Conservation (phyloP, 2,329 filamentous ascomycete genomes). For the Colletotrichum graminicola region DNA sequence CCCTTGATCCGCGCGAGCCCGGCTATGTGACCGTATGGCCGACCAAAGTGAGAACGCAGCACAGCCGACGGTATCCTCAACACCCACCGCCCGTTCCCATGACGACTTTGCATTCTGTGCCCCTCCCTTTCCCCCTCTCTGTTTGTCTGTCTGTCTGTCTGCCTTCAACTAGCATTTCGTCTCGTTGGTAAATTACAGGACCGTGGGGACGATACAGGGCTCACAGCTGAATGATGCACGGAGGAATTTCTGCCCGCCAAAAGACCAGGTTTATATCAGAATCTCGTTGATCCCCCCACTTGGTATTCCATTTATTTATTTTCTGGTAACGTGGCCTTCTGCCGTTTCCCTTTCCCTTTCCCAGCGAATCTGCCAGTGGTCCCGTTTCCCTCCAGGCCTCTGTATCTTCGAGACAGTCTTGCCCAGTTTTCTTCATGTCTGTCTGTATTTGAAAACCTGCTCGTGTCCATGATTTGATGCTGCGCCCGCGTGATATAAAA, state of each 20-base stretch:
- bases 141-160: no score
- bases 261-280: neutral
- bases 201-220: neutral
- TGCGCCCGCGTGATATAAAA: neutral
- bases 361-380: neutral
- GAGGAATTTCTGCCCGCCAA: neutral
- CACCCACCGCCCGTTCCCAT: neutral
- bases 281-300: neutral
- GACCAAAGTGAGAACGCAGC: neutral
- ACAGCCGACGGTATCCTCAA: constrained; percentile 17
- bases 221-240: neutral
- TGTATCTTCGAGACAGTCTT: constrained; percentile 10
- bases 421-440: neutral
- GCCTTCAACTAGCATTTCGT: neutral
- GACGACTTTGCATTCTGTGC: neutral
- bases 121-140: neutral
- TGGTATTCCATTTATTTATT: neutral
- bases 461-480: neutral
- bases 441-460: neutral
- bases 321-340: neutral
- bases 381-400: constrained; percentile 9
- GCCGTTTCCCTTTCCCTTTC: neutral
- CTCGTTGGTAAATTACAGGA: neutral
- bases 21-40: constrained; percentile 1
- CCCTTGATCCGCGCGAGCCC: constrained; percentile 33